Evolutionary conservation across 257 asterid genomes (phyloP).

Genomic region (Solanum gandarillasii): DNA sequence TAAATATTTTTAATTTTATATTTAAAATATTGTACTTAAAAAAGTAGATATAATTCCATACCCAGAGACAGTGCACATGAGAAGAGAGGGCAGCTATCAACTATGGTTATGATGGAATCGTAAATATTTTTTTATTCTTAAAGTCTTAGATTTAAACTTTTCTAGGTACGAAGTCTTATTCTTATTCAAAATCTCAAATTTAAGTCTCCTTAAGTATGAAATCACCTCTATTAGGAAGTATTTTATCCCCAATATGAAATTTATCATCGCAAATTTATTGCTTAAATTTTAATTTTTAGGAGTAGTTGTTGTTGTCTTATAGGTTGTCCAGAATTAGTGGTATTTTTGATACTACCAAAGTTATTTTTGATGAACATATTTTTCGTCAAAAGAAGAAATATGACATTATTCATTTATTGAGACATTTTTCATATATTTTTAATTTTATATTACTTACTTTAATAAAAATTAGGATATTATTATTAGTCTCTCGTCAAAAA

Average conservation of each 20-base stretch:
- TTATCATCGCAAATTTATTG: not conserved
- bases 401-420: not conserved
- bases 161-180: fast-evolving
- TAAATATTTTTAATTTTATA: not conserved
- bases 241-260: no score
- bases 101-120: fast-evolving
- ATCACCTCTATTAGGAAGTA: not conserved
- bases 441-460: not conserved
- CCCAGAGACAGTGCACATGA: not conserved
- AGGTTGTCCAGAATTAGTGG: not conserved
- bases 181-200: no score
- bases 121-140: fast-evolving
- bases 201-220: fast-evolving
- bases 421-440: not conserved
- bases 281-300: not conserved
- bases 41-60: not conserved
- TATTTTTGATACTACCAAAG: not conserved
- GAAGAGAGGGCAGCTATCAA: not conserved
- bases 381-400: not conserved
- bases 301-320: not conserved
- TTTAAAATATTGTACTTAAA: not conserved
- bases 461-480: not conserved
- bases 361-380: not conserved
- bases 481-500: not conserved
- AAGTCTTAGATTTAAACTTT: fast-evolving